Conservation (phyloP, 495 filamentous ascomycete species). For the Daldinia loculata region DNA sequence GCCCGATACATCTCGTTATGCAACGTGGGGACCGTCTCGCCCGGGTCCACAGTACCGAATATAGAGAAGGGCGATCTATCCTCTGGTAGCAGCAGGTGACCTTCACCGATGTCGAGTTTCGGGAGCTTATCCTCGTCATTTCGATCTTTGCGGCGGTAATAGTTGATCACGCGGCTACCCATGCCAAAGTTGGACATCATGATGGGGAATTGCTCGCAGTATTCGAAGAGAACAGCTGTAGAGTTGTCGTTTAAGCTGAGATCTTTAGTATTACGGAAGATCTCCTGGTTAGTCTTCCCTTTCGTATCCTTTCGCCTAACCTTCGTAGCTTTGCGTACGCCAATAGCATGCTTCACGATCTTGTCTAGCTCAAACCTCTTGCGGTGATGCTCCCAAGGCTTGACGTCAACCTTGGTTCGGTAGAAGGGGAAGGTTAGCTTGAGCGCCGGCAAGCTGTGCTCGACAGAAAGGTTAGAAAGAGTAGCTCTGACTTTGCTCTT, state of each 20-base stretch:
- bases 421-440: conserved; percentile 95
- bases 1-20: conserved; percentile 96
- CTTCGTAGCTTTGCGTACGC: conserved; percentile 66
- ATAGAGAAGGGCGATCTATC: conserved; percentile 95
- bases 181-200: conserved; percentile 96
- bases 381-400: conserved; percentile 91
- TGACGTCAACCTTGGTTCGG: conserved; percentile 79
- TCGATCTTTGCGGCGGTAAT: conserved; percentile 86
- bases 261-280: conserved; percentile 78
- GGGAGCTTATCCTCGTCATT: conserved; percentile 69
- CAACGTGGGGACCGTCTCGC: conserved; percentile 85
- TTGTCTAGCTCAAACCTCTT: conserved; percentile 69
- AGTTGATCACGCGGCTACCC: conserved; percentile 94
- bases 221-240: conserved; percentile 85
- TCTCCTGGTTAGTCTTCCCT: conserved; percentile 74
- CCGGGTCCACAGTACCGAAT: conserved; percentile 90
- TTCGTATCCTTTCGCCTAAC: conserved; percentile 84
- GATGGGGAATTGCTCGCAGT: conserved; percentile 91
- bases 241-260: conserved; percentile 89
- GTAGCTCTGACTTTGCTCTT: conserved; percentile 94
- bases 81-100: conserved; percentile 83
- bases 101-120: conserved; percentile 77
- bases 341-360: conserved; percentile 59
- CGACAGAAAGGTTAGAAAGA: conserved; percentile 82
- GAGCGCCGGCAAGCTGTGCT: conserved; percentile 90